Evolutionary conservation across 2,329 filamentous ascomycete genomes (phyloP), one percentile per base, ranked within the genome.

Genomic region (Penicillium paneum): DNA sequence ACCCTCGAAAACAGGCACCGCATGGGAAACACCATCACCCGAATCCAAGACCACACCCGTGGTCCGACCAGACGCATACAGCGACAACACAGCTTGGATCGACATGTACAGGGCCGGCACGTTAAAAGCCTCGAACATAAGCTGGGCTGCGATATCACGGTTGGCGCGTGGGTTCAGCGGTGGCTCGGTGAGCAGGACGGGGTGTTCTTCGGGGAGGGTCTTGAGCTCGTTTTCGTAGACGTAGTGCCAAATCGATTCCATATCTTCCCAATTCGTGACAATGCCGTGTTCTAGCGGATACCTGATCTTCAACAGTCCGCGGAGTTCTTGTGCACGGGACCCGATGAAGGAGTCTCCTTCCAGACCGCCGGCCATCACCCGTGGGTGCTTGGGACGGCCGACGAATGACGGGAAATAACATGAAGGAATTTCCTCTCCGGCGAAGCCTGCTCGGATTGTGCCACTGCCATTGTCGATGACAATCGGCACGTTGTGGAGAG

Each of bases 191-290:
- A 99, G 82, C 49, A 99, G 85, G 57, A 99, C 93, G 41, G 94
- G 94, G 75, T 99, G 94, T 87, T 99, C 94, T 82, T 99, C 94
- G 75, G 92, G 97, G 71, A 97, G 81, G 46, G 93, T 96, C 80
- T 97, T 97, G 67, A 99, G 75, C 61, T 95, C 94, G 70, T 97
- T 93, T 54, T 90, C 90, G 73, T 97, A 99, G 49, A 99, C 91
- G 70, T 96, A 94, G 68, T 95, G 90, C 94, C 94, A 99, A 76
- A 99, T 99, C 78, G 91, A 87, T 80, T 99, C 94, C 94, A 99
- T 99, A 71, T 99, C 94, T 71, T 97, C 94, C 94, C 94, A 99
- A 75, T 99, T 91, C 64, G 94, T 99, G 60, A 99, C 94, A 67
- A 99, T 95, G 65, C 94, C 94, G 73, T 99, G 94, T 78, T 97